A percentile compares a stretch with the other conserved stretches of the same genome.
These are phyloP conservation scores for Aleurites moluccanus DNA, from an alignment of 441 rosid genomes.

Conservation along the genomic window DNA sequence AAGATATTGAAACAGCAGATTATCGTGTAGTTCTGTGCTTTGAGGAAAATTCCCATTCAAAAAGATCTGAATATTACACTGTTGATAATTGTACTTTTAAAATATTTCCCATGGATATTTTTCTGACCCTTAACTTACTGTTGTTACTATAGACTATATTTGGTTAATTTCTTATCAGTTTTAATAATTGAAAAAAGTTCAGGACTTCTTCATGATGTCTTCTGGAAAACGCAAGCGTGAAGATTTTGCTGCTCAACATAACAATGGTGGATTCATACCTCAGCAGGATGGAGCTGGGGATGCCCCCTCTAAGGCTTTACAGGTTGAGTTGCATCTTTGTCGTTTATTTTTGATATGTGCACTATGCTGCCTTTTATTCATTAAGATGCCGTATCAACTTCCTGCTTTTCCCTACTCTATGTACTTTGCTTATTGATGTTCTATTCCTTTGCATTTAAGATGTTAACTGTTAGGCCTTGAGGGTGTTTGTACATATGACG, in stretches of 20 bases:
- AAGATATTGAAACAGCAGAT: neutral
- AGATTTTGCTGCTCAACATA: conserved; percentile 58
- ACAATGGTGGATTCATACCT: conserved; percentile 83
- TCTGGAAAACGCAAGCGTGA: conserved; percentile 94
- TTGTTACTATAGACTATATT: neutral
- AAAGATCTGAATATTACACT: conserved; percentile 11
- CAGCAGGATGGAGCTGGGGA: conserved; percentile 98
- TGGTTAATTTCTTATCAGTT: conserved; percentile 20
- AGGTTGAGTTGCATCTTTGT: conserved; percentile 34
- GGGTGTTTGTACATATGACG: neutral
- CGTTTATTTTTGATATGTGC: neutral
- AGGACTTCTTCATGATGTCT: conserved; percentile 83
- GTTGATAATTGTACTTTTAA: conserved; percentile 15
- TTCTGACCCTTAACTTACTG: conserved; percentile 11
- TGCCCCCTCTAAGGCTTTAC: conserved; percentile 31
- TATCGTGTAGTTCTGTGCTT: conserved; percentile 18
- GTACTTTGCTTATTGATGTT: neutral
- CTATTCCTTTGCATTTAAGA: neutral
- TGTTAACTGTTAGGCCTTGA: neutral
- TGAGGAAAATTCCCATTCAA: conserved; percentile 15
- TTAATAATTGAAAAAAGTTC: conserved; percentile 40
- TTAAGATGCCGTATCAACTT: neutral
- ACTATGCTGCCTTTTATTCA: neutral
- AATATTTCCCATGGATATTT: conserved; percentile 16
- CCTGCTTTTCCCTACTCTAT: neutral